A percentile compares a stretch with the other conserved stretches of the same genome.
These are phyloP conservation scores for Melanomma pulvis-pyrius DNA, from an alignment of 495 filamentous ascomycete genomes.

Conservation along the genomic window DNA sequence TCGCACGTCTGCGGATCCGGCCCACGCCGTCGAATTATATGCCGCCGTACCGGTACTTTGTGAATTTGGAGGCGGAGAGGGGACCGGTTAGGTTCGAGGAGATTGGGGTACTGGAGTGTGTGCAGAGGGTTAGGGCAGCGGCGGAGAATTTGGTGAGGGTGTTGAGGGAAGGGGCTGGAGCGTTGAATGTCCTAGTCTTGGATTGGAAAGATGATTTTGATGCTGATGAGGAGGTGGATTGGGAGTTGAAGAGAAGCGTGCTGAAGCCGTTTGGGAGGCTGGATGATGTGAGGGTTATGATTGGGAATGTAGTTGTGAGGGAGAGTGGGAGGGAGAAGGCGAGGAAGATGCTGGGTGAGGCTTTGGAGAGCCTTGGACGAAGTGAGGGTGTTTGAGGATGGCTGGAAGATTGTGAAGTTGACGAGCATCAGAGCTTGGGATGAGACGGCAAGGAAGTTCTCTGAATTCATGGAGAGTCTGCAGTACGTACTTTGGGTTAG, in stretches of 20 bases:
- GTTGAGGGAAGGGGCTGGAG: neutral
- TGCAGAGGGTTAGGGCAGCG: neutral
- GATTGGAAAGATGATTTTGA: slow-evolving; percentile 15
- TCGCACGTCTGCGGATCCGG: neutral
- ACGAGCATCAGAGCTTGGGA: too few relatives aligned
- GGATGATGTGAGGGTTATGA: neutral
- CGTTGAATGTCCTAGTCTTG: neutral
- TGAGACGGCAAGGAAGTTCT: too few relatives aligned
- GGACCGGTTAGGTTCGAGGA: neutral
- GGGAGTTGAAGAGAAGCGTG: neutral
- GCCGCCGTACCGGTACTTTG: too few relatives aligned
- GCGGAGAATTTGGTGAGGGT: neutral
- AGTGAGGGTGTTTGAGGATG: neutral
- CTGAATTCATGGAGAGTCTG: too few relatives aligned
- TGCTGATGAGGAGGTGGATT: neutral
- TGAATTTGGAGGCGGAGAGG: neutral
- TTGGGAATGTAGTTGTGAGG: neutral
- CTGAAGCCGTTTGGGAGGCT: slow-evolving; percentile 1
- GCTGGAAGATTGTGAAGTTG: too few relatives aligned
- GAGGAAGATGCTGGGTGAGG: neutral
- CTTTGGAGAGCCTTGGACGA: neutral
- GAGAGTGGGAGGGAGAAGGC: neutral
- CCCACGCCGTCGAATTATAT: neutral
- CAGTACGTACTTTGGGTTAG: too few relatives aligned
- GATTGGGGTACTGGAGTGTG: neutral